Base-by-base conservation (phyloP, 2,329 filamentous ascomycete species). In the Colletotrichum ledebouriae region DNA sequence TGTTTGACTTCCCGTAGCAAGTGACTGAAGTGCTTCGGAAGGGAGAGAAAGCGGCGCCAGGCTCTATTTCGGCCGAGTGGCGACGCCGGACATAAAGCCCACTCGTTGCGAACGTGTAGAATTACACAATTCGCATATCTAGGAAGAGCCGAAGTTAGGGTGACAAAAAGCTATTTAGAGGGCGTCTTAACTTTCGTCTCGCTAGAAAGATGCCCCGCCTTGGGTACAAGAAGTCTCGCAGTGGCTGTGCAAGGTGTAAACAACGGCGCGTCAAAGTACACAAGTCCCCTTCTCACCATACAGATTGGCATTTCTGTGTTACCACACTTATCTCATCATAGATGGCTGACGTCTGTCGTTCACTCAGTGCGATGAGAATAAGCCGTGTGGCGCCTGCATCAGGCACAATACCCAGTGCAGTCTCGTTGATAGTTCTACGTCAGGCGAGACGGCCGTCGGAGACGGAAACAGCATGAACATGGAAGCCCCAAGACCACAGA, bases 321-420 rank as follows among this genome's bases (percentile, higher is more conserved):
- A 39, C 34, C 52, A 39, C 52, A 41, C 52, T 55, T 41, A 55
- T 55, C 4, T 39, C 17, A n/a, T 25, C 53, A 25, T 53, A 33
- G 53, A 34, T 37, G 59, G 39, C 64, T 67, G 59, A 63, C 60
- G 47, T 57, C 34, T 33, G 10, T 17, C 17, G 17, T 52, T 11
- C 46, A 57, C 56, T 9, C 59, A 81, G 79, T 81, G 79, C 68
- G 78, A 81, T 59, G 79, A 81, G 70, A 74, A 73, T 6, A 73
- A 72, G n/a, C 79, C 79, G 4, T 81, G 79, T 67, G 73, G 70
- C 20, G 78, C 78, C 6, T 81, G 79, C 59, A 69, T 75, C 20
- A 75, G 78, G 55, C 79, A 81, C 66, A 73, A 74, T 17, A 72
- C 80, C 4, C 67, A 74, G 13, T 81, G 79, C 69, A 76, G 77